A percentile compares a stretch with the other conserved stretches of the same genome.
phyloP scores from a whole-genome alignment of 371 early-diverging fungal species.

The Basidiobolus meristosporus region DNA sequence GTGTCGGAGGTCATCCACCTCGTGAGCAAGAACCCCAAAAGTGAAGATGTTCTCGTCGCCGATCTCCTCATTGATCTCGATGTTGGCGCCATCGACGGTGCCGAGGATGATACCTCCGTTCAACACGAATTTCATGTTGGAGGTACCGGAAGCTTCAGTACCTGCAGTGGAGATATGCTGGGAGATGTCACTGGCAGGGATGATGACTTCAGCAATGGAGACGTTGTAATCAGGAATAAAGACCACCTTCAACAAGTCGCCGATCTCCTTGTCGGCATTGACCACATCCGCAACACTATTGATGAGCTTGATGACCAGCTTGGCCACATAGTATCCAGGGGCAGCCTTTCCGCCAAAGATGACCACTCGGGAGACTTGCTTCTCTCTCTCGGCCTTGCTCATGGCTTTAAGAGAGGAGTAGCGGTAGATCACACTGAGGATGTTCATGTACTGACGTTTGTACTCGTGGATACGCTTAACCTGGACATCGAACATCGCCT shows the following conservation, averaged over 20 bases:
- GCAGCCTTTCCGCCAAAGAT: constrained; percentile 75
- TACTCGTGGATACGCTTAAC: constrained; percentile 93
- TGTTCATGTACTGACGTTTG: constrained; percentile 94
- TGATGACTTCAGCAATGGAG: constrained; percentile 71
- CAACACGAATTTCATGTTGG: constrained; percentile 93
- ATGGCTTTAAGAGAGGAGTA: constrained; percentile 59
- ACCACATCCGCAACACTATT: constrained; percentile 68
- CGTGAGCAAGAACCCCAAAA: constrained; percentile 69
- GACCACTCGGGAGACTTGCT: constrained; percentile 56
- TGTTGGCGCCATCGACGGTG: constrained; percentile 80
- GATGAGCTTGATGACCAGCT: constrained; percentile 88
- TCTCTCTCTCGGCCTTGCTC: constrained; percentile 28
- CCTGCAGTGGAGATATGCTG: constrained; percentile 86
- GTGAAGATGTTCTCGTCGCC: constrained; percentile 86
- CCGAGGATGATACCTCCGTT: constrained; percentile 86
- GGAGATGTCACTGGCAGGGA: constrained; percentile 86
- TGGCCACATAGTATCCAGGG: constrained; percentile 89
- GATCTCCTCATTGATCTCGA: constrained; percentile 85
- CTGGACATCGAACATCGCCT: constrained; percentile 82
- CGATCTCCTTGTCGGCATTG: constrained; percentile 56
- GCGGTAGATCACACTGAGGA: constrained; percentile 72
- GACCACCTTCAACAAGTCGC: constrained; percentile 70
- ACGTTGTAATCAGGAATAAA: constrained; percentile 91
- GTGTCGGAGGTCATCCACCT: constrained; percentile 81
- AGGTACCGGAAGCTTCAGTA: constrained; percentile 92